Evolutionary conservation across 768 basidiomycete species (phyloP).

Genomic region (Serendipita sp.): DNA sequence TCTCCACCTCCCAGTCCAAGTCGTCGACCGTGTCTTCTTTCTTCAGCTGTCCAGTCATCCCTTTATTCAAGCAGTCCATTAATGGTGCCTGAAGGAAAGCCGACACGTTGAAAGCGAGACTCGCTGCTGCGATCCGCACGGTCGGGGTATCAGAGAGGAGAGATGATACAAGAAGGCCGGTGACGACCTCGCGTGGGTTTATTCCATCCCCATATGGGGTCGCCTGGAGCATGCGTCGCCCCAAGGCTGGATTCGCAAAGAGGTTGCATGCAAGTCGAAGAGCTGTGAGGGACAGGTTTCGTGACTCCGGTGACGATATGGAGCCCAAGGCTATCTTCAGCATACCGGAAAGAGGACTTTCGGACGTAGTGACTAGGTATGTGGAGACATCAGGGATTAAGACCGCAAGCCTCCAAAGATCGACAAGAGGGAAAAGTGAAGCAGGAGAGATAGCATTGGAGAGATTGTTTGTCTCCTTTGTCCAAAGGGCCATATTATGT

Average conservation of each 20-base stretch:
- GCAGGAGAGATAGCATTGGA: slow-evolving; percentile 30
- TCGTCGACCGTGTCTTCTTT: slow-evolving; percentile 22
- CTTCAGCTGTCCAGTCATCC: slow-evolving; percentile 8
- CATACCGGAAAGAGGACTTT: slow-evolving; percentile 27
- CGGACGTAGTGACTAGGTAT: slow-evolving; percentile 23
- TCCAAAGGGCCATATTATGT: slow-evolving; percentile 23
- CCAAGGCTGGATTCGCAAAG: slow-evolving; percentile 32
- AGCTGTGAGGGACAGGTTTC: slow-evolving; percentile 48
- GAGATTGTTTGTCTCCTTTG: slow-evolving; percentile 30
- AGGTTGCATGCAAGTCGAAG: slow-evolving; percentile 56
- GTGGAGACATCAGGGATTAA: slow-evolving; percentile 42
- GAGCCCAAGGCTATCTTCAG: slow-evolving; percentile 20
- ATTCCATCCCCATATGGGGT: slow-evolving; percentile 16
- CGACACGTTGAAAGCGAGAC: slow-evolving; percentile 62
- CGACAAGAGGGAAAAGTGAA: slow-evolving; percentile 63
- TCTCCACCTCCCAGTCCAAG: slow-evolving; percentile 75
- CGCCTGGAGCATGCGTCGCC: slow-evolving; percentile 25
- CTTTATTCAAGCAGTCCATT: slow-evolving; percentile 27
- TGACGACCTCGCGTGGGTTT: slow-evolving; percentile 26
- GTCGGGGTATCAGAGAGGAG: slow-evolving; percentile 50
- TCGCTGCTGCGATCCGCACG: slow-evolving; percentile 68
- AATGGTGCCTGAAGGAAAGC: slow-evolving; percentile 48
- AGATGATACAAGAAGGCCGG: slow-evolving; percentile 43
- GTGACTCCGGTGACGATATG: slow-evolving; percentile 17
- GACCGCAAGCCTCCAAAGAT: slow-evolving; percentile 66